phyloP scores from a whole-genome alignment of 1,284 basidiomycete species.

The Vanrija pseudolonga region DNA sequence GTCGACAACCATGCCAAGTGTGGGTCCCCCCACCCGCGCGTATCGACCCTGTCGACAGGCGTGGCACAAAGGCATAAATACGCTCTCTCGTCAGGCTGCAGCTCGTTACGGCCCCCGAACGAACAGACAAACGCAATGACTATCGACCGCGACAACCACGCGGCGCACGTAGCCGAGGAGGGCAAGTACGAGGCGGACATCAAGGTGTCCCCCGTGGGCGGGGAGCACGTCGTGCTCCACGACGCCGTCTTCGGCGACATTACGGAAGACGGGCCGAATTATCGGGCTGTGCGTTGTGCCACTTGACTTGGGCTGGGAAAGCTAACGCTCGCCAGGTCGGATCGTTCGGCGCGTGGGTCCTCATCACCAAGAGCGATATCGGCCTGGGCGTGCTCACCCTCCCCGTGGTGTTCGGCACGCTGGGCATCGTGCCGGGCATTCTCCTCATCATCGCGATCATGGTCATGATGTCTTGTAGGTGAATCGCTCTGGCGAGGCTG shows the following conservation, averaged over 20 bases:
- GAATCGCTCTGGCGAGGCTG: neutral
- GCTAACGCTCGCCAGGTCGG: neutral
- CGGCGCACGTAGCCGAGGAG: no score
- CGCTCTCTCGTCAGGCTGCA: no score
- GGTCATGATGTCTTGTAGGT: constrained; percentile 21
- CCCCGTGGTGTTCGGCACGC: constrained; percentile 26
- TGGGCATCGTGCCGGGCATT: constrained; percentile 31
- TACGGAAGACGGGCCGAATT: constrained; percentile 26
- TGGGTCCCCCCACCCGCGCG: no score
- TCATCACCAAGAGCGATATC: constrained; percentile 25
- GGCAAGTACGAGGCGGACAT: no score
- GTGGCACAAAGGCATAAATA: no score
- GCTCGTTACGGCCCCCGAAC: no score
- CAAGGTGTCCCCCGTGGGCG: no score
- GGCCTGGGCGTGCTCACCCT: constrained; percentile 32
- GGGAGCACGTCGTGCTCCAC: neutral
- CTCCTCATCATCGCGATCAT: constrained; percentile 26
- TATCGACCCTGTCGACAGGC: no score
- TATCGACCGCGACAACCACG: no score
- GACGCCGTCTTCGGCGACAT: constrained; percentile 35
- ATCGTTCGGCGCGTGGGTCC: neutral
- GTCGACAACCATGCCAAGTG: no score
- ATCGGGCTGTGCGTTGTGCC: constrained; percentile 23
- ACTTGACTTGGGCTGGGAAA: no score
- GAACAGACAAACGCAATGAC: no score